A percentile compares a stretch with the other conserved stretches of the same genome.
Conservation (phyloP, 768 basidiomycete genomes). For the Phanerochaete sordida region DNA sequence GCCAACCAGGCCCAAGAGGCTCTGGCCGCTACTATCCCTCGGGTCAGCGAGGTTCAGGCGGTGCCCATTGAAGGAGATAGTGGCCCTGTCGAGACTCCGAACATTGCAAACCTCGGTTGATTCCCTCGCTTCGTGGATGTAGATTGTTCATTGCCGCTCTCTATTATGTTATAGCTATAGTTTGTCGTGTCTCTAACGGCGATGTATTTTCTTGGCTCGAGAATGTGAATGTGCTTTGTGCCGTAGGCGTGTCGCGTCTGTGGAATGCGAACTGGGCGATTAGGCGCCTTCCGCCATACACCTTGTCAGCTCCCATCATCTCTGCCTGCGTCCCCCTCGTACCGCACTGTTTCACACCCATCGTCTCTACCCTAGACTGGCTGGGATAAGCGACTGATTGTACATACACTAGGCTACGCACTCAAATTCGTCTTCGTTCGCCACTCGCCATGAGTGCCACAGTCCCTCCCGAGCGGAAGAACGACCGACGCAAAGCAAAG, state of each 20-base stretch:
- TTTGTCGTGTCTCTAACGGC: neutral
- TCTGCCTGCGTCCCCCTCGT: too few species aligned
- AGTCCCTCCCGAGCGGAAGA: neutral
- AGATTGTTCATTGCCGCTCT: neutral
- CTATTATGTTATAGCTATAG: slow-evolving; percentile 1
- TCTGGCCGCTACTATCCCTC: slow-evolving; percentile 53
- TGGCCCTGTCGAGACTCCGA: slow-evolving; percentile 41
- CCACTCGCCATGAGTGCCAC: neutral
- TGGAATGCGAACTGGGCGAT: too few species aligned
- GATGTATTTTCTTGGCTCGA: neutral
- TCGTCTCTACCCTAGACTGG: too few species aligned
- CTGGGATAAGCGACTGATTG: neutral
- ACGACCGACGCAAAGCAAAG: neutral
- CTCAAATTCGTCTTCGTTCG: neutral
- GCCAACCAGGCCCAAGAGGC: slow-evolving; percentile 32
- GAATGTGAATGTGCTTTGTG: neutral
- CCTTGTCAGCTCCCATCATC: too few species aligned
- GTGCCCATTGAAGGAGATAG: slow-evolving; percentile 45
- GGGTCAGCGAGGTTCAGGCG: slow-evolving; percentile 49
- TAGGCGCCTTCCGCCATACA: too few species aligned
- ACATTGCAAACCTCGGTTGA: slow-evolving; percentile 10
- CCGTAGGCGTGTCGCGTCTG: too few species aligned
- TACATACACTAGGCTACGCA: neutral
- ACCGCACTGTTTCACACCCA: too few species aligned
- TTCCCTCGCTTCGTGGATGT: neutral